Conservation (phyloP, 352 stramenopile genomes). For the Globisporangium cederbergense region DNA sequence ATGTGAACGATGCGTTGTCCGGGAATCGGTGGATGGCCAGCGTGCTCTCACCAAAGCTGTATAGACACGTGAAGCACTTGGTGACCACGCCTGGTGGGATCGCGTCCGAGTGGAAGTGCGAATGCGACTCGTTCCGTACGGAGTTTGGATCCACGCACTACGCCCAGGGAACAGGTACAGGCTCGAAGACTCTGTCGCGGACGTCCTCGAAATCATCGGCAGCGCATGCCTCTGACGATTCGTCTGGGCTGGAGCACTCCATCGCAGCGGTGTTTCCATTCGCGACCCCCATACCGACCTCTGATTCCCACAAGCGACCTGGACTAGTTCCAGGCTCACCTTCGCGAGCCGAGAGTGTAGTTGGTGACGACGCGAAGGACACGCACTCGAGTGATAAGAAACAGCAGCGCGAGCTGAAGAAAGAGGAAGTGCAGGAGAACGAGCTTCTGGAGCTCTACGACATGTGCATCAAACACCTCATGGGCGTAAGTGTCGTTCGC, state of each 20-base stretch:
- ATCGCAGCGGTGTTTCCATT: conserved; percentile 23
- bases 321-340: neutral
- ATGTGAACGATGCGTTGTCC: conserved; percentile 28
- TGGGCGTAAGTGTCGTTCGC: conserved; percentile 45
- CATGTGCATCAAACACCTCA: conserved; percentile 40
- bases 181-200: conserved; percentile 9
- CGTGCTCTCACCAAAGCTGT: conserved; percentile 24
- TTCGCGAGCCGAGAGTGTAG: neutral
- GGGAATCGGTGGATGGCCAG: conserved; percentile 43
- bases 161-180: conserved; percentile 5
- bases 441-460: conserved; percentile 62
- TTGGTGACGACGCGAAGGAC: neutral
- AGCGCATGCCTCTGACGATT: conserved; percentile 2
- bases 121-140: conserved; percentile 45
- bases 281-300: conserved; percentile 17
- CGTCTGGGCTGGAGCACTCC: conserved; percentile 3
- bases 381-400: conserved; percentile 6
- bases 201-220: conserved; percentile 15
- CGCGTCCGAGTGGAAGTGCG: conserved; percentile 44
- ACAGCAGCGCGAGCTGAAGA: conserved; percentile 7
- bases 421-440: conserved; percentile 41
- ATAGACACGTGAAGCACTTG: conserved; percentile 26
- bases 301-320: conserved; percentile 12
- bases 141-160: conserved; percentile 43
- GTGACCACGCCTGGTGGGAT: conserved; percentile 34